phyloP scores from a whole-genome alignment of 768 basidiomycete species.

The Nidularia pulvinata region DNA sequence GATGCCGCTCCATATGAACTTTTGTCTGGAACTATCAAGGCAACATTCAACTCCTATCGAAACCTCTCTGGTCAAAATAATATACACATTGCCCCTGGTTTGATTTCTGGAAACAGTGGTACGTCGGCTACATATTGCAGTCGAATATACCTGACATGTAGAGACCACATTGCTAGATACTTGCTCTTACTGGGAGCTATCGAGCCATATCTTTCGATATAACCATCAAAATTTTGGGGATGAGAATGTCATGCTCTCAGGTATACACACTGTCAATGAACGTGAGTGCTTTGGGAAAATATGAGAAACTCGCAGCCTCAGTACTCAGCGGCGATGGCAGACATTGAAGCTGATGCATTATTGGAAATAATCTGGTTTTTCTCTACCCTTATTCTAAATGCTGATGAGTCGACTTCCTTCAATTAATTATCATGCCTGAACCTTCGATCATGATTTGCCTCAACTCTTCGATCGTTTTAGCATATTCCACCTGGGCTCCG shows the following conservation, averaged over 20 bases:
- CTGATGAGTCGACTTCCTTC: constrained; percentile 63
- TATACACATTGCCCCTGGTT: constrained; percentile 49
- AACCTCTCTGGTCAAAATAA: constrained; percentile 23
- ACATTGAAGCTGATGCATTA: constrained; percentile 45
- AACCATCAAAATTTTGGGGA: constrained; percentile 39
- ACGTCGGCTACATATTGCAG: constrained; percentile 9
- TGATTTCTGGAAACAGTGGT: constrained; percentile 64
- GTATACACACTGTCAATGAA: constrained; percentile 74
- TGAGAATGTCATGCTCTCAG: constrained; percentile 23
- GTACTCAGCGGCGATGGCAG: constrained; percentile 27
- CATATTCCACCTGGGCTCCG: no score
- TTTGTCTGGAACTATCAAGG: constrained; percentile 65
- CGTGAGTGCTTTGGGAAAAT: constrained; percentile 32
- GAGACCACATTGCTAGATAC: constrained; percentile 46
- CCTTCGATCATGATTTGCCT: no score
- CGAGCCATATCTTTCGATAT: constrained; percentile 73
- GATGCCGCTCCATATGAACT: constrained; percentile 47
- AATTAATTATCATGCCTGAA: no score
- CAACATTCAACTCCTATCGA: constrained; percentile 53
- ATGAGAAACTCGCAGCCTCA: constrained; percentile 3
- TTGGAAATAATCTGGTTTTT: constrained; percentile 71
- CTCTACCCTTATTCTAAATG: constrained; percentile 62
- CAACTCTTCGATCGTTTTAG: no score
- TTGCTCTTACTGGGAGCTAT: constrained; percentile 56
- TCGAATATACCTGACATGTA: constrained; percentile 8